Evolutionary conservation across 2,329 filamentous ascomycete species (phyloP), one percentile per base, ranked within the genome.

Genomic region (Claviceps africana): DNA sequence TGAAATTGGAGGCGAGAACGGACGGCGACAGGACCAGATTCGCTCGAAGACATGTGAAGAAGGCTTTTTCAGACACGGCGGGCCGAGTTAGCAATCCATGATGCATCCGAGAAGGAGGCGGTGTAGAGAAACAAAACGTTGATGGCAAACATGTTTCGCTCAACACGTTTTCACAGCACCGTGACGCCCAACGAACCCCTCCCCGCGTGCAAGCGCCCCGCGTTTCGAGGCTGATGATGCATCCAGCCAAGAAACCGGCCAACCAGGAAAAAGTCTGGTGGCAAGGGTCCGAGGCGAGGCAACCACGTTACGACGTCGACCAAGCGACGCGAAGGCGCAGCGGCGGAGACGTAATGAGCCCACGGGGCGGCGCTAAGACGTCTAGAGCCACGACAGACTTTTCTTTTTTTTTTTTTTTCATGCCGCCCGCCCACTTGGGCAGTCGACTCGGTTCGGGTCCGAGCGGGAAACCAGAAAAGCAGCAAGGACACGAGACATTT

Each of bases 31-130:
- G 81, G 60, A 83, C 82, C 52, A 93, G 78, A 63, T 93, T 93
- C 57, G 85, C 85, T 59, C 86, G 82, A 17, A 93, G 76, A 59
- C 88, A 91, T 52, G 82, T 85, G 68, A 93, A 85, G 72, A 93
- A 93, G 28, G 86, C 87, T 93, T 40, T 93, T 48, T n/a, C n/a
- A 13, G 21, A 25, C 31, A n/a, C 11, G 31, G 10, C 33, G 25
- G 17, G 19, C 31, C 19, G 4, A 22, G 21, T 47, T 47, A 47
- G 46, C 33, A 37, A 48, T 25, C 42, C 3, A 8, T 22, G 19
- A 25, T 25, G 25, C n/a, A n/a, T 25, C 25, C 25, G n/a, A n/a
- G n/a, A n/a, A n/a, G n/a, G n/a, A n/a, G n/a, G n/a, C n/a, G n/a
- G 39, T 11, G 19, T 19, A 21, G 15, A 42, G 39, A n/a, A n/a